Evolutionary conservation across 768 basidiomycete species (phyloP), one percentile per base, ranked within the genome.

Genomic region (Mycena haematopus): DNA sequence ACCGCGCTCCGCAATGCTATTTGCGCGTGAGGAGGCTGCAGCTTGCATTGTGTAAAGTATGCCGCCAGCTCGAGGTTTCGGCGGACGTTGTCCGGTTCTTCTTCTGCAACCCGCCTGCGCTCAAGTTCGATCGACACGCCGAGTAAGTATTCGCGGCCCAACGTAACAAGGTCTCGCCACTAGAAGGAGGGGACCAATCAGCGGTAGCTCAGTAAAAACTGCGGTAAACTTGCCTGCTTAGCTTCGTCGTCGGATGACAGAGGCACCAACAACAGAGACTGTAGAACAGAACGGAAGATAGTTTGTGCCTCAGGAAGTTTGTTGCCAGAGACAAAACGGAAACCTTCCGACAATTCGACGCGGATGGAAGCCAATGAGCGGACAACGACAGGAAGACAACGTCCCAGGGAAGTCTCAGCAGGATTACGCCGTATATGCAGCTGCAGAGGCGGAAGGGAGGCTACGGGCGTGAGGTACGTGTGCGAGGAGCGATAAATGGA

Each of bases 1-100:
- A 96, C 96, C 0, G 97, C 97, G 68, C 89, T 95, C 47, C 97
- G 90, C 58, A 99, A 80, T 0, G 97, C 96, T 69, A 99, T 93
- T 72, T 94, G 92, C 75, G 93, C 75, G 71, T 99, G 96, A 2
- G 89, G 83, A 1, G 95, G 83, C 76, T 95, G 93, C 49, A 99
- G 78, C 70, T 90, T 83, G 74, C 95, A 97, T 72, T 98, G 95
- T 5, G 97, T 96, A 77, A 99, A 99, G 82, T 98, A 99, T 2
- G 96, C 97, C 0, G 97, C 96, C 15, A 99, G 87, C 74, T 99
- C 96, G 64, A 99, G 84, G 70, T 87, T 90, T 55, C 96, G 86
- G 67, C 85, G 84, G 56, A 90, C 76, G 70, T 95, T 92, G 53
- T 93, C 90, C 0, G 96, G 93, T 29, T 96, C 92, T 59, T 90